phyloP scores from a whole-genome alignment of 1,139 yeast genomes.

The Yamadazyma atmosphaerica region DNA sequence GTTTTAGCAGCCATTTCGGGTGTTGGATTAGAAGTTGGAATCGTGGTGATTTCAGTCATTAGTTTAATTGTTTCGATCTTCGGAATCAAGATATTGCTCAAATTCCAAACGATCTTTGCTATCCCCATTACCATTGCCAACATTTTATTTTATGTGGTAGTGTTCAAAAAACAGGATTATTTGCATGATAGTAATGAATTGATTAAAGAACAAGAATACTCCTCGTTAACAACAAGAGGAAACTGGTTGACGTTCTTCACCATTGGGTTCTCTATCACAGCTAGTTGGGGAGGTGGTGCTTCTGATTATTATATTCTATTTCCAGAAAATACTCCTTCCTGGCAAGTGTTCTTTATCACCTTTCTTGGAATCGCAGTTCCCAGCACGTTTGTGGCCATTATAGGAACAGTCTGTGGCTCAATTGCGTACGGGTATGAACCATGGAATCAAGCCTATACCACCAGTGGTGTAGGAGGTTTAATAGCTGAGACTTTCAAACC shows the following conservation, averaged over 20 bases:
- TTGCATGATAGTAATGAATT: conserved; percentile 36
- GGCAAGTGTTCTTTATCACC: conserved; percentile 59
- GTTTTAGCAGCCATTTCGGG: conserved; percentile 29
- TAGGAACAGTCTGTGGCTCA: conserved; percentile 71
- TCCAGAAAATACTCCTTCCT: conserved; percentile 69
- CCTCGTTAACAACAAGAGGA: conserved; percentile 48
- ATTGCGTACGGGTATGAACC: conserved; percentile 62
- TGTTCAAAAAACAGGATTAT: conserved; percentile 53
- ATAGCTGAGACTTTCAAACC: conserved; percentile 64
- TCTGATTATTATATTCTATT: conserved; percentile 82
- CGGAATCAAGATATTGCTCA: conserved; percentile 52
- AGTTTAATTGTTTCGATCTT: conserved; percentile 34
- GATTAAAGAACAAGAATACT: conserved; percentile 24
- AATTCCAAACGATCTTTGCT: conserved; percentile 67
- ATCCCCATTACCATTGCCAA: conserved; percentile 72
- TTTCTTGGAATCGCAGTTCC: conserved; percentile 71
- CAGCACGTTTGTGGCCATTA: conserved; percentile 73
- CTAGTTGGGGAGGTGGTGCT: conserved; percentile 90
- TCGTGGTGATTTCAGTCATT: conserved; percentile 28
- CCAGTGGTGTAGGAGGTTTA: conserved; percentile 77
- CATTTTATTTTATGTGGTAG: conserved; percentile 65
- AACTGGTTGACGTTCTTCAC: conserved; percentile 75
- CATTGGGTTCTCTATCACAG: conserved; percentile 73
- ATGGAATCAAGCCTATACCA: conserved; percentile 60
- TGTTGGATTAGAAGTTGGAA: conserved; percentile 29